Base-by-base conservation (phyloP, 164 flowering plant genomes). In the Stephania cephalantha region DNA sequence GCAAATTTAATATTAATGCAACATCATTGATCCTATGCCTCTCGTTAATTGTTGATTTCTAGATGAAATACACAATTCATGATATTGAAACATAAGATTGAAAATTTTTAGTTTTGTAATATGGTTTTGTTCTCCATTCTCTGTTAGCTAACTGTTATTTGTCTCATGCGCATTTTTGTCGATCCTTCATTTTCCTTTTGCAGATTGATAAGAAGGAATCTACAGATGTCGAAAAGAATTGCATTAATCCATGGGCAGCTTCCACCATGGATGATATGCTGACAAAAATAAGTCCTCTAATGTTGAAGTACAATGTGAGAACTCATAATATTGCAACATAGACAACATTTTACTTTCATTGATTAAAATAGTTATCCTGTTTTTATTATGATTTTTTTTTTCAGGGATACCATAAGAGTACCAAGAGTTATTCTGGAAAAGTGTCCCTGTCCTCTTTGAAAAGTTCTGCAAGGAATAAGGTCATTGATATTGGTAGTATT, bases 391-490 rank as follows among this genome's bases (percentile, higher is more conserved):
- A 15, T 70, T 58, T 25, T 65, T 74, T 74, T 9, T 84, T 82
- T 78, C 86, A 95, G 99, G 99, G 99, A 69, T 95, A 91, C 83
- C 85, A 86, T 82, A 9, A 69, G 30, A 87, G 78, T 75, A 65
- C 81, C 1, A 95, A 88, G 80, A 84, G 79, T 69, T 90, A 87
- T 80, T 48, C 91, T 1, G 90, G 90, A 76, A 91, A 90, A 76
- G 85, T 88, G 55, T 74, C 83, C 18, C 76, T 90, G 77, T 84
- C 90, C 65, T 78, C 96, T 78, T 75, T 88, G 81, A 83, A 75
- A 29, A 88, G 86, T 42, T 77, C 84, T 75, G 85, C 90, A 66
- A 90, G 91, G 81, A 92, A 95, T 78, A 93, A 87, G 79, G 78
- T 86, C 70, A 78, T 93, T 74, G 92, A 90, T 35, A 85, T 95